These are phyloP conservation scores for Heracleum sosnowskyi DNA, from an alignment of 129 eudicot genomes.

Conservation along the genomic window DNA sequence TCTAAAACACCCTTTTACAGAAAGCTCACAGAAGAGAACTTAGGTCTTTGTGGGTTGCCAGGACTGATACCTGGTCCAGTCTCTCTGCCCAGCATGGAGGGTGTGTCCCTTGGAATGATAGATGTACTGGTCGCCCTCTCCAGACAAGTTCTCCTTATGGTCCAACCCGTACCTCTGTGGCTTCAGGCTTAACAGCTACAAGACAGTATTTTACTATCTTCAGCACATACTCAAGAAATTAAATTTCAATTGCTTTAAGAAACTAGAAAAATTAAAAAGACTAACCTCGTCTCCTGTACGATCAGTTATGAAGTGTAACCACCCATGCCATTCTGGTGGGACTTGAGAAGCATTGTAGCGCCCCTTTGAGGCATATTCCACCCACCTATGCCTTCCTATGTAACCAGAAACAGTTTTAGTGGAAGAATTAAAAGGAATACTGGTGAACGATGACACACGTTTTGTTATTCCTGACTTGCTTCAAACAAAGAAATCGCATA, in stretches of 20 bases:
- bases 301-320: constrained; percentile 89
- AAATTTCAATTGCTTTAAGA: not conserved
- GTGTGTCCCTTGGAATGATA: constrained; percentile 97
- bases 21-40: constrained; percentile 7
- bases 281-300: constrained; percentile 94
- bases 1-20: constrained; percentile 4
- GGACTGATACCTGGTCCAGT: constrained; percentile 87
- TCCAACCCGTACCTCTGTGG: constrained; percentile 91
- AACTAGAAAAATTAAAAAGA: not conserved
- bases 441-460: not conserved
- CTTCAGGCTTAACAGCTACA: constrained; percentile 80
- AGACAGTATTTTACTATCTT: not conserved
- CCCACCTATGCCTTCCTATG: constrained; percentile 98
- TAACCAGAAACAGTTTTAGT: not conserved
- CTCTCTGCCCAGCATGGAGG: constrained; percentile 87
- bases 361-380: constrained; percentile 87
- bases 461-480: not conserved
- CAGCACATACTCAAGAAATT: not conserved
- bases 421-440: not conserved
- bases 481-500: not conserved
- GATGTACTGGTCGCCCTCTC: constrained; percentile 88
- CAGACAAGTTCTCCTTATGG: constrained; percentile 88
- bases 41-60: constrained; percentile 85
- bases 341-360: constrained; percentile 99
- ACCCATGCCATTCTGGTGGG: constrained; percentile 99